Evolutionary conservation across 2,329 filamentous ascomycete genomes (phyloP).

Genomic region (Pseudogymnoascus sp.): DNA sequence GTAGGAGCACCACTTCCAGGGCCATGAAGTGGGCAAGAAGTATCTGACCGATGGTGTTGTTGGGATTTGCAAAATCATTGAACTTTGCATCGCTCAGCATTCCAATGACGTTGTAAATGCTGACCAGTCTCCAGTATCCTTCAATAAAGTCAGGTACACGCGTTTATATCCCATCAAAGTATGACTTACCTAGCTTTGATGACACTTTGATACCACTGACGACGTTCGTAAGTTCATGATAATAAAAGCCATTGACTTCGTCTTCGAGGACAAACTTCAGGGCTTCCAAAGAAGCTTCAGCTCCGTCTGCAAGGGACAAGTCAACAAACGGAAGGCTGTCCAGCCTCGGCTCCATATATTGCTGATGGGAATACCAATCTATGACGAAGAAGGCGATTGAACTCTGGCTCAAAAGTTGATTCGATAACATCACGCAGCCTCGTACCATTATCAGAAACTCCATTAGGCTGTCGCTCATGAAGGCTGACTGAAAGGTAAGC

Average conservation of each 20-base stretch:
- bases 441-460: constrained; percentile 56
- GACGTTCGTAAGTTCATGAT: constrained; percentile 38
- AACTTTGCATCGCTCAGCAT: constrained; percentile 35
- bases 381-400: constrained; percentile 45
- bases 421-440: constrained; percentile 47
- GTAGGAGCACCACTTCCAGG: constrained; percentile 37
- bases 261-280: constrained; percentile 38
- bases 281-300: constrained; percentile 36
- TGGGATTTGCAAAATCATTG: constrained; percentile 35
- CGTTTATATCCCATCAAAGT: not conserved
- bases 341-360: constrained; percentile 40
- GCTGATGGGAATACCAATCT: constrained; percentile 35
- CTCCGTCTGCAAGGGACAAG: constrained; percentile 40
- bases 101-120: constrained; percentile 35
- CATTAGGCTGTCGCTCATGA: constrained; percentile 50
- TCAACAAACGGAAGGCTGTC: constrained; percentile 39
- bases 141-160: constrained; percentile 14
- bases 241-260: constrained; percentile 40
- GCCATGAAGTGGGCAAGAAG: constrained; percentile 42
- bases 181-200: constrained; percentile 21
- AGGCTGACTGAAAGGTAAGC: constrained; percentile 51
- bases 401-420: constrained; percentile 46
- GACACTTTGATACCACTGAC: constrained; percentile 27
- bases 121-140: constrained; percentile 36
- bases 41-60: constrained; percentile 36